Evolutionary conservation across 2,329 filamentous ascomycete genomes (phyloP).

Genomic region (Fusarium euwallaceae): DNA sequence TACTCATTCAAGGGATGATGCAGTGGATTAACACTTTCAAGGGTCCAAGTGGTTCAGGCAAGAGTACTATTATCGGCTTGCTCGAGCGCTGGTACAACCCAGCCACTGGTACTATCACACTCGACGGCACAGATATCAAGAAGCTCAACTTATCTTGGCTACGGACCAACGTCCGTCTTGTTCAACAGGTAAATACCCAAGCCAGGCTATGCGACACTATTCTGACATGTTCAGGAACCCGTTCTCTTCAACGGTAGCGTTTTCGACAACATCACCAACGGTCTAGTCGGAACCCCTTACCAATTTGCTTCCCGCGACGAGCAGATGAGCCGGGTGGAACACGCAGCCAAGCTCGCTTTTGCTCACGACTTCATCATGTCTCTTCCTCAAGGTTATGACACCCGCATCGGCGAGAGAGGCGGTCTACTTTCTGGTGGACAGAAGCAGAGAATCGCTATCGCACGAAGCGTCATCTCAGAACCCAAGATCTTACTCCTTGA

Average conservation of each 20-base stretch:
- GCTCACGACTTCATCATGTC: conserved; percentile 63
- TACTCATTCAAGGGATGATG: background rate
- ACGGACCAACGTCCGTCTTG: conserved; percentile 51
- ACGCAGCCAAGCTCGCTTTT: conserved; percentile 61
- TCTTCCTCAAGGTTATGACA: conserved; percentile 62
- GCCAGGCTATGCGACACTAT: background rate
- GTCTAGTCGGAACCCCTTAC: conserved; percentile 52
- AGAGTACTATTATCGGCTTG: conserved; percentile 54
- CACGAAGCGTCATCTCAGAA: conserved; percentile 56
- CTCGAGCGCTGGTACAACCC: conserved; percentile 55
- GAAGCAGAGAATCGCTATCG: conserved; percentile 73
- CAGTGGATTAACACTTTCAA: background rate
- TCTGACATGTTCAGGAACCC: conserved; percentile 45
- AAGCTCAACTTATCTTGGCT: conserved; percentile 53
- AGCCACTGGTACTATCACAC: conserved; percentile 46
- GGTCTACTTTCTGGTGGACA: conserved; percentile 76
- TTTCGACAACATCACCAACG: conserved; percentile 65
- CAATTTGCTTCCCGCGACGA: conserved; percentile 52
- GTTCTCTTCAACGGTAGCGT: conserved; percentile 58
- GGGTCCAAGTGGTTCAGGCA: conserved; percentile 52
- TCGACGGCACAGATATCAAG: conserved; percentile 49
- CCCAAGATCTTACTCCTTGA: conserved; percentile 72
- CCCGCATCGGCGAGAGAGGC: conserved; percentile 71
- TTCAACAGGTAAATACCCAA: conserved; percentile 43
- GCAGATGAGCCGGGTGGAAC: conserved; percentile 56